Evolutionary conservation across 306 rosid genomes (phyloP).

Genomic region (Pyrus bretschneideri): DNA sequence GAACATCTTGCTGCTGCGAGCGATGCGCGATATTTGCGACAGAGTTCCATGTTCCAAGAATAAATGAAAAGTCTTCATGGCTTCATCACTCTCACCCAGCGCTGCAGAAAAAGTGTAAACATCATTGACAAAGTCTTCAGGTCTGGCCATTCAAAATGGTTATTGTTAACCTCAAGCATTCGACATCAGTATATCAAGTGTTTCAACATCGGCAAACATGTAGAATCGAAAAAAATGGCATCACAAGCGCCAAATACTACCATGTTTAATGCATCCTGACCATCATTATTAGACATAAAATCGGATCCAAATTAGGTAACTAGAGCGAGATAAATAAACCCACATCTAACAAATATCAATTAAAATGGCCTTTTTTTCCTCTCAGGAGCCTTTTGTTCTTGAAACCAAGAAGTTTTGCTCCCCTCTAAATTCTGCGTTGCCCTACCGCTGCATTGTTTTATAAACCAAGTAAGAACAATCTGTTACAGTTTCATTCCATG

Average conservation of each 20-base stretch:
- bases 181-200: neutral
- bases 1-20: neutral
- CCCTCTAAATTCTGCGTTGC: neutral
- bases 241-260: neutral
- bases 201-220: neutral
- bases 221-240: neutral
- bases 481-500: neutral
- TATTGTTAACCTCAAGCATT: neutral
- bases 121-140: neutral
- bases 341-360: neutral
- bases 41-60: slow-evolving; percentile 1
- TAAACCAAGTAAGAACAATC: neutral
- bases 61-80: slow-evolving; percentile 17
- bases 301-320: neutral
- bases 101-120: slow-evolving; percentile 44
- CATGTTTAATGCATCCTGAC: neutral
- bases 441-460: neutral
- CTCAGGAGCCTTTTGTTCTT: neutral
- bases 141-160: neutral
- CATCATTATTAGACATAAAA: neutral
- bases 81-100: slow-evolving; percentile 37
- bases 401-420: neutral
- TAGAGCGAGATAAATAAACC: neutral
- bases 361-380: neutral
- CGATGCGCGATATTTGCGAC: neutral